Evolutionary conservation across 768 basidiomycete species (phyloP), one percentile per base, ranked within the genome.

Genomic region (Hemileccinum impolitum): DNA sequence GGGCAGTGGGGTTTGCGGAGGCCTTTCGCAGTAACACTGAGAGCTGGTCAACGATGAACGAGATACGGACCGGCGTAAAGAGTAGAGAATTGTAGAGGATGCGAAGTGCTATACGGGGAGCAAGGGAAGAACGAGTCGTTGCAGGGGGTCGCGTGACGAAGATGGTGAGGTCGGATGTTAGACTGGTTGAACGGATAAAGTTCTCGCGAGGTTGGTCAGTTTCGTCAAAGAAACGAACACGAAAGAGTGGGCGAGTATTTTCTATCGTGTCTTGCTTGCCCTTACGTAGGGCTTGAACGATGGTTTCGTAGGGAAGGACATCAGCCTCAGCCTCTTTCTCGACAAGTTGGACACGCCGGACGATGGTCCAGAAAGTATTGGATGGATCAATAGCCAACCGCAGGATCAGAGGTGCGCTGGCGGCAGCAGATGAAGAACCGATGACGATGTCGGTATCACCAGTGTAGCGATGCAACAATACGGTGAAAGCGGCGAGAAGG

Each of bases 221-320:
- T 65, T 89, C 90, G 62, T 97, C 94, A 66, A 96, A 93, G 75
- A 97, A 96, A n/a, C 94, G 84, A 36, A 96, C 93, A 43, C 94
- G 82, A 72, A 96, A 97, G 23, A 97, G 75, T 4, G 87, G 87
- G 2, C 73, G 66, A 14, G 67, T 59, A 14, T 67, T 69, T 34
- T 81, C 78, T 12, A 75, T 58, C 11, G 72, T 68, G 30, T 84
- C 85, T 15, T 85, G 80, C 55, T 80, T 85, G 59, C 76, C 79
- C 59, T 80, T 80, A 47, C 75, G 78, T 43, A 96, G 71, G 9
- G 82, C 86, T 39, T 76, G 77, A 15, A 86, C 75, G 48, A 97
- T 78, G 1, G 73, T 68, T 54, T 94, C 88, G 63, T 92, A 92
- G 0, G 94, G 88, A 6, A 95, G 72, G 2, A 78, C 79, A 63